Evolutionary conservation across 1,139 yeast species (phyloP), one percentile per base, ranked within the genome.

Genomic region (Keqinozyma sinolaborantium): DNA sequence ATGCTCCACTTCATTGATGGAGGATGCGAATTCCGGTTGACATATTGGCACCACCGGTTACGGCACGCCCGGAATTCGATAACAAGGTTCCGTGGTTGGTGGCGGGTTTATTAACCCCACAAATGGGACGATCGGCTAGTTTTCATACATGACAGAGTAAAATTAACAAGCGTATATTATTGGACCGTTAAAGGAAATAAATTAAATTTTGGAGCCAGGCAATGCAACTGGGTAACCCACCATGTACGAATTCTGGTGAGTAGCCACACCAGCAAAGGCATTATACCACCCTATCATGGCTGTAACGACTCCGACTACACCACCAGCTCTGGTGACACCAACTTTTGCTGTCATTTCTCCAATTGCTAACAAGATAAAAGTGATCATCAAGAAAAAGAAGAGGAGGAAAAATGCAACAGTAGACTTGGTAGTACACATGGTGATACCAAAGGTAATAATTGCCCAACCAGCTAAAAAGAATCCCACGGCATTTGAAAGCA

Each of bases 401-500:
- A 83, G 61, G 9, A 67, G 41, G 39, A 70, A 70, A 52, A 80
- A 69, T 3, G 83, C 78, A 58, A 77, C 70, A 1, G 87, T 80
- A 6, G 85, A 75, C 52, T 76, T 81, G 54, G 77, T 60, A 5
- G 87, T 79, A 42, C 76, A 70, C 39, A 77, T 50, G 49, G 71
- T 66, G 53, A 81, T 67, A 47, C 72, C 60, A 43, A 73, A 75
- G 2, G 85, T 76, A 56, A 78, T 81, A 9, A 81, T 54, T 26
- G 70, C 68, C 87, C 87, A 83, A 9, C 78, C 86, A n/a, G 76
- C 50, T 36, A 79, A 60, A 60, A 63, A 82, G 44, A 78, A 70
- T 2, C 81, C 88, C 36, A 77, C 50, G 2, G 81, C 80, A 41
- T 71, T 71, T 11, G 52, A 55, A 30, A 76, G 61, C 47, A 56